Conservation (phyloP, 2,329 filamentous ascomycete genomes). For the Dothiorella sarmentorum region DNA sequence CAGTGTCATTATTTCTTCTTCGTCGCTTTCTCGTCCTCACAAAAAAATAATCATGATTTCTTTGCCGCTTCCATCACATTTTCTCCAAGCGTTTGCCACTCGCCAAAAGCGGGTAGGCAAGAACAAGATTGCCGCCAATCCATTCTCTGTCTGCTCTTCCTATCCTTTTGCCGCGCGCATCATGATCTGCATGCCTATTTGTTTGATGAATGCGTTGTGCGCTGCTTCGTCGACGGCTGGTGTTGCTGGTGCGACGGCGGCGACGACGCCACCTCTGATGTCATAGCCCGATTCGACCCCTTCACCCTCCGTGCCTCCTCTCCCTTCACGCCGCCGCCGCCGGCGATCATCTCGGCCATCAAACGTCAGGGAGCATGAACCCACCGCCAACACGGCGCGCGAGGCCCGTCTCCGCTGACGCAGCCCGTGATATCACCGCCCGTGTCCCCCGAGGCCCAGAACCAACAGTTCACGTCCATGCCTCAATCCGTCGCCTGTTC, state of each 20-base stretch:
- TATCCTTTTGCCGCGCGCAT: background rate
- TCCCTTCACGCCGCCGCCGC: background rate
- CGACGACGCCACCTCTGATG: constrained; percentile 15
- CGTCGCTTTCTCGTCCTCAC: no score
- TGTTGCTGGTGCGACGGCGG: constrained; percentile 14
- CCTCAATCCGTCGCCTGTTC: background rate
- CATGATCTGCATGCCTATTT: background rate
- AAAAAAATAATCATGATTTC: no score
- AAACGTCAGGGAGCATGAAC: constrained; percentile 13
- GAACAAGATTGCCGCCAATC: background rate
- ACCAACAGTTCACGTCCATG: background rate
- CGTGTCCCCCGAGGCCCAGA: background rate
- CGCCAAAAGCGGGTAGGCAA: background rate
- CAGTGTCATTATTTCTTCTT: no score
- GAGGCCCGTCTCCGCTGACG: background rate
- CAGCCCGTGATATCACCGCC: constrained; percentile 13
- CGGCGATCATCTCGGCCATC: background rate
- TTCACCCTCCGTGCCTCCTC: background rate
- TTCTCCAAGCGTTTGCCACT: no score
- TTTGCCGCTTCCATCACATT: no score
- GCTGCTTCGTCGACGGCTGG: background rate
- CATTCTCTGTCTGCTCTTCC: background rate
- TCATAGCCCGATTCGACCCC: background rate
- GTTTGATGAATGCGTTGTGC: background rate
- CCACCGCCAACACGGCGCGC: background rate